Conservation (phyloP, 495 filamentous ascomycete species). For the Penicillium diatomitis region DNA sequence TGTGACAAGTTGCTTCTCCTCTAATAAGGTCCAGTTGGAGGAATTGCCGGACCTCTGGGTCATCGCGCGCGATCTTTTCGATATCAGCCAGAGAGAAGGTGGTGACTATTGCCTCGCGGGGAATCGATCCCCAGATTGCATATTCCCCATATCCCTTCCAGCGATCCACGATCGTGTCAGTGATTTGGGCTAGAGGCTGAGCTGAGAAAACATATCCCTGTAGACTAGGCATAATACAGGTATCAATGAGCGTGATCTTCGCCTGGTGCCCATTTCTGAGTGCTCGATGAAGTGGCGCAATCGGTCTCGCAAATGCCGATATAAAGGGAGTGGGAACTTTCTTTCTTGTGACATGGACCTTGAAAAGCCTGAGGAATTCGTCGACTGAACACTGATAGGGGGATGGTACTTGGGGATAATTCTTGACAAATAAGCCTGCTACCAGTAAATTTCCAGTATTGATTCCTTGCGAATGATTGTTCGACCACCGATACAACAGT, state of each 20-base stretch:
- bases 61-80: constrained; percentile 4
- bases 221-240: constrained; percentile 9
- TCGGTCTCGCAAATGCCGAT: constrained; percentile 15
- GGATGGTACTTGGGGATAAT: neutral
- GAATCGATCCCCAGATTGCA: constrained; percentile 22
- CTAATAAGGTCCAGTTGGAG: constrained; percentile 15
- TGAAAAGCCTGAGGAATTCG: constrained; percentile 15
- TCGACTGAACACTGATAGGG: constrained; percentile 7
- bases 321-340: constrained; percentile 22
- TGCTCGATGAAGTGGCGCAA: constrained; percentile 27
- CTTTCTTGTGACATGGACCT: constrained; percentile 16
- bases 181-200: constrained; percentile 7
- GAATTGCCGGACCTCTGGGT: constrained; percentile 13
- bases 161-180: constrained; percentile 4
- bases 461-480: constrained; percentile 23
- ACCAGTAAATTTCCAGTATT: constrained; percentile 14
- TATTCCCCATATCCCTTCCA: constrained; percentile 29
- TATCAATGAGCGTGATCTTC: constrained; percentile 23
- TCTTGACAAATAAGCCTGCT: constrained; percentile 18
- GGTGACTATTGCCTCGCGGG: constrained; percentile 16
- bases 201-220: constrained; percentile 17
- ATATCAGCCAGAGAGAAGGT: constrained; percentile 16
- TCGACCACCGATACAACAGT: constrained; percentile 29
- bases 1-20: neutral
- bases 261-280: constrained; percentile 19